phyloP scores from a whole-genome alignment of 2,329 filamentous ascomycete genomes.

The Ophiostoma sp. region DNA sequence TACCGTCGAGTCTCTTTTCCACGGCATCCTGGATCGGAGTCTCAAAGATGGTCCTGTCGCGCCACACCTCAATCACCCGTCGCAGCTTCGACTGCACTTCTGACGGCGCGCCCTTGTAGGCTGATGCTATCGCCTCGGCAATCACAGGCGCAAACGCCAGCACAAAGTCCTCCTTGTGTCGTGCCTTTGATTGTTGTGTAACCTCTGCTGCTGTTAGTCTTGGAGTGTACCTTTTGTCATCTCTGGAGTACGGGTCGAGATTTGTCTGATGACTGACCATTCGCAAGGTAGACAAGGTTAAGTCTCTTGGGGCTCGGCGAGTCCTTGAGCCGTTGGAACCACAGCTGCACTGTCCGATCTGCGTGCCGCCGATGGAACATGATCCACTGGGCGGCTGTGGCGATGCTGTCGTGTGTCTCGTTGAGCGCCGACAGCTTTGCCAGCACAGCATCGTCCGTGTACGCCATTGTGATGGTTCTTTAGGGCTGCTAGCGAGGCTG shows the following conservation, averaged over 20 bases:
- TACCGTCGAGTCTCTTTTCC: slow-evolving; percentile 74
- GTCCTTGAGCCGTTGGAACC: slow-evolving; percentile 85
- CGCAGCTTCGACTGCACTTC: slow-evolving; percentile 85
- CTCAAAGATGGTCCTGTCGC: slow-evolving; percentile 79
- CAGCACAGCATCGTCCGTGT: slow-evolving; percentile 90
- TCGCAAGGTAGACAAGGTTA: slow-evolving; percentile 89
- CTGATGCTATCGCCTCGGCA: slow-evolving; percentile 80
- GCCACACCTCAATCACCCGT: slow-evolving; percentile 92
- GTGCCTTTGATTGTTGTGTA: slow-evolving; percentile 89
- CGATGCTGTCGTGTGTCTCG: slow-evolving; percentile 95
- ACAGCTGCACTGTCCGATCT: slow-evolving; percentile 83
- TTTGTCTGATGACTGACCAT: slow-evolving; percentile 56
- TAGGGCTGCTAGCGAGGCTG: neutral
- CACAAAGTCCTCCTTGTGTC: slow-evolving; percentile 87
- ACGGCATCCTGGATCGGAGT: slow-evolving; percentile 71
- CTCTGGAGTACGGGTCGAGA: neutral
- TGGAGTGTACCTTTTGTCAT: too few relatives aligned
- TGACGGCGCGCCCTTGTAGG: slow-evolving; percentile 80
- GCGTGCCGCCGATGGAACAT: slow-evolving; percentile 97
- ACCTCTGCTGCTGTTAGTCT: slow-evolving; percentile 59
- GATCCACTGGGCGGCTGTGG: slow-evolving; percentile 96
- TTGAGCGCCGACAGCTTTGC: slow-evolving; percentile 93
- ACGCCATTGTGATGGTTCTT: slow-evolving; percentile 63
- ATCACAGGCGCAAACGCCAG: slow-evolving; percentile 87
- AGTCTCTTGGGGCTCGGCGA: slow-evolving; percentile 79